Evolutionary conservation across 306 rosid genomes (phyloP).

Genomic region (Gastrolobium bilobum): DNA sequence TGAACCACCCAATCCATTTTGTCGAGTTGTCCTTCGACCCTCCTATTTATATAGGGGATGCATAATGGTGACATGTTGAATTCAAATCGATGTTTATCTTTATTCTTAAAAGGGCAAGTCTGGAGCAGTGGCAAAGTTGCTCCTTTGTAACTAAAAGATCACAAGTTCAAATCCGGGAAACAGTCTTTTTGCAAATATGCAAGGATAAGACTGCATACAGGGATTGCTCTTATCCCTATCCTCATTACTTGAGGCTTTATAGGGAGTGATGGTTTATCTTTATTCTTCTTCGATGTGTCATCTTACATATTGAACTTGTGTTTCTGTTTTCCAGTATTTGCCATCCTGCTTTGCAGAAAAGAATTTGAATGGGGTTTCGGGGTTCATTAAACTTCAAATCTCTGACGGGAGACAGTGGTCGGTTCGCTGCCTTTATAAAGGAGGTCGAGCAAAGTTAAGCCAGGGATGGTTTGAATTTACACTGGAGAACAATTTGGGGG

Average conservation of each 20-base stretch:
- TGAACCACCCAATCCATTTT: slow-evolving; percentile 92
- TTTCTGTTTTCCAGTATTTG: slow-evolving; percentile 77
- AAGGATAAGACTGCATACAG: too few species aligned
- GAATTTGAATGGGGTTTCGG: slow-evolving; percentile 86
- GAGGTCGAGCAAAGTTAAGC: slow-evolving; percentile 93
- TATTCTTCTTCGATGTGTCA: slow-evolving; percentile 1
- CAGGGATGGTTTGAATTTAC: slow-evolving; percentile 97
- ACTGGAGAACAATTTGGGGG: slow-evolving; percentile 84
- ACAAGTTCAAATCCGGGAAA: too few species aligned
- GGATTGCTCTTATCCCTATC: too few species aligned
- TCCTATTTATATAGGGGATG: slow-evolving; percentile 96
- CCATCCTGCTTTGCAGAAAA: slow-evolving; percentile 99
- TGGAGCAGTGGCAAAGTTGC: too few species aligned
- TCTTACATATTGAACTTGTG: neutral
- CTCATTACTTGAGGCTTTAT: too few species aligned
- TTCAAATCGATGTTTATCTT: slow-evolving; percentile 19
- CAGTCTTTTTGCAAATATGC: too few species aligned
- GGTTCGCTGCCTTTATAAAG: slow-evolving; percentile 88
- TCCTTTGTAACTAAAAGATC: too few species aligned
- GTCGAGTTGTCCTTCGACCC: slow-evolving; percentile 95
- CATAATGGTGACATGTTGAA: slow-evolving; percentile 84
- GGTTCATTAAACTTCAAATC: slow-evolving; percentile 90
- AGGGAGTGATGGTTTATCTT: neutral
- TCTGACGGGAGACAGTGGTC: slow-evolving; percentile 89
- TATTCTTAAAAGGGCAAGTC: neutral